Conservation (phyloP, 257 asterid species). For the Ophiorrhiza pumila region DNA sequence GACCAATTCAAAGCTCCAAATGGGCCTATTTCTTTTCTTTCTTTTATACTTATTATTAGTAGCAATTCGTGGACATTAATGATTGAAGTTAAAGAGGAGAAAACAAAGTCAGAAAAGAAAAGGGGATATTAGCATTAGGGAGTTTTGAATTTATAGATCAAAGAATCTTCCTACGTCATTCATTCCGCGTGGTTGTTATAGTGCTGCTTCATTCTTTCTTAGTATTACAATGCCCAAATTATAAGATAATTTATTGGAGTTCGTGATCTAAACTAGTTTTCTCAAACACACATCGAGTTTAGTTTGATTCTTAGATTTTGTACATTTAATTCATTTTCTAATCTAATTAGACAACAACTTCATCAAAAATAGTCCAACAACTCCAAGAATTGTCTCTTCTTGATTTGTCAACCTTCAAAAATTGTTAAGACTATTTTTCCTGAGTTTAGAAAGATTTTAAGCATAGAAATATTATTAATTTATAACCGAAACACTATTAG, state of each 20-base stretch:
- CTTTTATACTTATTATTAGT: no score
- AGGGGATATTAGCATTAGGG: background rate
- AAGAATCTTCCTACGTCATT: slow-evolving; percentile 18
- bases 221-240: background rate
- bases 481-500: no score
- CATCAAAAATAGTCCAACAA: no score
- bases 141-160: background rate
- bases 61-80: slow-evolving; percentile 15
- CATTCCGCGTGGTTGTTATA: slow-evolving; percentile 21
- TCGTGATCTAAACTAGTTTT: background rate
- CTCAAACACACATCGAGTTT: background rate
- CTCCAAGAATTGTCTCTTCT: no score
- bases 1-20: slow-evolving; percentile 29
- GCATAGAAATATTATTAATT: no score
- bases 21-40: background rate
- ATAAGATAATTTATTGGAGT: background rate
- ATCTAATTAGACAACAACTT: no score
- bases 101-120: slow-evolving; percentile 22
- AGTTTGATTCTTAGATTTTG: no score
- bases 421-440: no score
- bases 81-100: slow-evolving; percentile 5
- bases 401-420: no score
- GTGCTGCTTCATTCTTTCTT: background rate
- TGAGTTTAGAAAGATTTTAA: no score
- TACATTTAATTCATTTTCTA: background rate